phyloP scores from a whole-genome alignment of 768 basidiomycete genomes.

The Cystobasidium onofrii region DNA sequence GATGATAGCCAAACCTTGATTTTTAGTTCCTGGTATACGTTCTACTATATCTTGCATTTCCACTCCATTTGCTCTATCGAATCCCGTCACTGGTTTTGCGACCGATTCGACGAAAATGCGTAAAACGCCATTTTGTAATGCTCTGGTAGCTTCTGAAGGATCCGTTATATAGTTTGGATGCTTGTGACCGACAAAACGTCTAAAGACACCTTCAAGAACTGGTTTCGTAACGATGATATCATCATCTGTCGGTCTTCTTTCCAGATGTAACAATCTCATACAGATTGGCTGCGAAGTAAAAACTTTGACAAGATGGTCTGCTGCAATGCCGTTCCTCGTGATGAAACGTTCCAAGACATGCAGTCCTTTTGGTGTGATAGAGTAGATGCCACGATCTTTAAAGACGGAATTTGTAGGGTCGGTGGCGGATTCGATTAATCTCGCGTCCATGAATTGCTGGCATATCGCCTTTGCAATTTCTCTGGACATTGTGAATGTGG shows the following conservation, averaged over 20 bases:
- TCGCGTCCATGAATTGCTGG: constrained; percentile 99
- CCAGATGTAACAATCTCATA: constrained; percentile 94
- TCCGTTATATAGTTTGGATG: constrained; percentile 63
- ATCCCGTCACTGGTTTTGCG: constrained; percentile 25
- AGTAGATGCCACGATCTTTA: constrained; percentile 95
- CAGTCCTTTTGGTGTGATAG: constrained; percentile 91
- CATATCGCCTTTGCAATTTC: constrained; percentile 99
- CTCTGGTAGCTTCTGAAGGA: constrained; percentile 71
- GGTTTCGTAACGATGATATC: constrained; percentile 93
- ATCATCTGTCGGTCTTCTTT: constrained; percentile 82
- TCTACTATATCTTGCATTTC: constrained; percentile 49
- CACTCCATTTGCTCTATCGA: constrained; percentile 46
- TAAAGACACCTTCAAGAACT: constrained; percentile 88
- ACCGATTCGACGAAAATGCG: constrained; percentile 38
- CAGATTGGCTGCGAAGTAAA: constrained; percentile 90
- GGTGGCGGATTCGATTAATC: constrained; percentile 90
- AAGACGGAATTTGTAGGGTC: constrained; percentile 81
- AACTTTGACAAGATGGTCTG: constrained; percentile 79
- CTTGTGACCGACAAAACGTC: constrained; percentile 80
- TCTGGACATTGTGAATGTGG: constrained; percentile 98
- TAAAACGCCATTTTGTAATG: constrained; percentile 42
- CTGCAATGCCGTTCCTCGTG: constrained; percentile 95
- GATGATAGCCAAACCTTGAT: constrained; percentile 39
- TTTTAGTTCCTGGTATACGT: constrained; percentile 33
- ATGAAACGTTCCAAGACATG: constrained; percentile 99